Evolutionary conservation across 768 basidiomycete genomes (phyloP), one percentile per base, ranked within the genome.

Genomic region (Pleurotus salmoneostramineus): DNA sequence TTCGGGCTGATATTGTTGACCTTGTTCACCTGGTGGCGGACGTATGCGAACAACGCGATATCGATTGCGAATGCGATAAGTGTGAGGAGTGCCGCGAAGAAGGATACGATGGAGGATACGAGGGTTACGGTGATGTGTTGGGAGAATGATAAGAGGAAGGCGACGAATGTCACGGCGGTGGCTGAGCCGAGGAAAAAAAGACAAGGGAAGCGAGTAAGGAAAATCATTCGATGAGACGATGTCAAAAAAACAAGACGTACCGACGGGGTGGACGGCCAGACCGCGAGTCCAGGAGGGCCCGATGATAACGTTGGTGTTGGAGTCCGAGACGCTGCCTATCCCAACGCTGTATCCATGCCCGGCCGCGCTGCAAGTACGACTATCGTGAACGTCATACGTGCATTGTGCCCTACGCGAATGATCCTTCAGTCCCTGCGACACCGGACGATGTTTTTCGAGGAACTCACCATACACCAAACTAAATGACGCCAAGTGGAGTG

Each of bases 21-120:
- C 56, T 82, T 76, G 45, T 71, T 70, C 63, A 89, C 75, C 61
- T 85, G 74, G 52, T 85, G 76, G 65, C 81, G 83, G 52, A 86
- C 77, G 58, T 77, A 83, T 3, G 75, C 84, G 64, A 75, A 87
- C 33, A 93, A 80, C 11, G 88, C 87, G 59, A 92, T 86, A 68
- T 93, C 89, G 68, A 89, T 83, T 43, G 82, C 81, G 65, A 93
- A 90, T 1, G 89, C 84, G 60, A 91, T 82, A 56, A 91, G 72
- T 2, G 89, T 82, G 45, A 93, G 66, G 17, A 79, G 60, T 0
- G 88, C 85, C 6, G 88, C 88, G 56, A 91, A 74, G 79, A 89
- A 89, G 10, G 90, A 77, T n/a, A 82, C 67, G 14, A 56, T 65
- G 17, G 88, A 77, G 2, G 89, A 87, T 51, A 88, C 60, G 37